Evolutionary conservation across 2,329 filamentous ascomycete species (phyloP), one percentile per base, ranked within the genome.

Genomic region (Phialophora verrucosa): DNA sequence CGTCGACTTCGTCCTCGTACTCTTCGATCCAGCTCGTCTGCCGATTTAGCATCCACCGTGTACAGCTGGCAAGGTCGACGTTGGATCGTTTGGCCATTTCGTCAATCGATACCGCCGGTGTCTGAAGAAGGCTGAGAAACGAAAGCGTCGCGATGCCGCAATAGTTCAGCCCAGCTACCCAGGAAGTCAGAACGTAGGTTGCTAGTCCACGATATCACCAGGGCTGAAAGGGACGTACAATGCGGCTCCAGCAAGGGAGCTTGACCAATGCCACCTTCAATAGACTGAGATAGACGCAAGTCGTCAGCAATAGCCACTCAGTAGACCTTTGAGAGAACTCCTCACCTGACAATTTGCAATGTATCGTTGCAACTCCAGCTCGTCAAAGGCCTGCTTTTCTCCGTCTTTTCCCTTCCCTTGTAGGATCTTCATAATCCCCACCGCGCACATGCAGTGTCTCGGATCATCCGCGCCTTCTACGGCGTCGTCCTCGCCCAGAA

Each of bases 401-500:
- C 83, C 10, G 83, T 80, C 14, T 85, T 44, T 8, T 44, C 0
- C 17, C 38, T 89, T 83, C 53, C 60, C 68, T 38, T 65, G 60
- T 50, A 99, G 77, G 63, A 96, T 90, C 87, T 91, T 97, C 47
- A 95, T 84, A 35, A 96, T 88, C 8, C 88, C 88, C 20, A 91
- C 87, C 3, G 91, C 93, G 74, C 93, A 88, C 77, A 95, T 97
- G 73, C 92, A 95, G 76, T 94, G 94, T 63, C 95, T 85, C 80
- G 93, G 90, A 78, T 99, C 95, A 63, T 94, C 94, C 42, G 88
- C 86, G n/a, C 70, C 66, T 58, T 69, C 57, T 5, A 69, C 54
- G 20, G 27, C 57, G 12, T 62, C 60, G 94, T 82, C 44, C 79
- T 79, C 85, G 4, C 84, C 85, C 2, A 94, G 75, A 0, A 91